These are phyloP conservation scores for Yarrowia divulgata DNA, from an alignment of 805 yeast genomes.

Conservation along the genomic window DNA sequence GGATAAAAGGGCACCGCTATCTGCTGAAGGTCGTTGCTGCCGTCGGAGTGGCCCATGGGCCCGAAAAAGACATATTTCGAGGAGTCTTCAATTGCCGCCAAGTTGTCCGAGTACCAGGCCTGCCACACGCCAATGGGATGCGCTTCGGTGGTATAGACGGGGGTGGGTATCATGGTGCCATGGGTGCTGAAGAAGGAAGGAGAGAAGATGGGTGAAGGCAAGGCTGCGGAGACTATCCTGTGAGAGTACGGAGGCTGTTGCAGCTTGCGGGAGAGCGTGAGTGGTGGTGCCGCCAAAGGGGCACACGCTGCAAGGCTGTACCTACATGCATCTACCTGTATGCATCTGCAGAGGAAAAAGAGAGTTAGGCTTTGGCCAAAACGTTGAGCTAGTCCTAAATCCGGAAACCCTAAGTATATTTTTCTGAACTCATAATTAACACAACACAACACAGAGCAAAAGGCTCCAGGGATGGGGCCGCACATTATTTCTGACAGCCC, in stretches of 20 bases:
- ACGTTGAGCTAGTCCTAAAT: slow-evolving; percentile 28
- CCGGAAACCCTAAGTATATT: slow-evolving; percentile 11
- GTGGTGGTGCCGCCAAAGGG: slow-evolving; percentile 38
- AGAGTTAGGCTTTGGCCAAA: not conserved
- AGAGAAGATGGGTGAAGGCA: slow-evolving; percentile 19
- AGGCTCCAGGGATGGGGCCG: not conserved
- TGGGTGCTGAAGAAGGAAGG: slow-evolving; percentile 34
- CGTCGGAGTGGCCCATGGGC: not conserved
- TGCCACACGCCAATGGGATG: slow-evolving; percentile 49
- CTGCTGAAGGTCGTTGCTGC: slow-evolving; percentile 29
- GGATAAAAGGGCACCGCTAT: slow-evolving; percentile 30
- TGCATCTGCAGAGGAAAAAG: slow-evolving; percentile 15
- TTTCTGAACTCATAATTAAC: too few relatives aligned
- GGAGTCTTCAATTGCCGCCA: slow-evolving; percentile 40
- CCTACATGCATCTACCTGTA: slow-evolving; percentile 21
- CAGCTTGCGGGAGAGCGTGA: slow-evolving; percentile 38
- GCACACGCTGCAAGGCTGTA: slow-evolving; percentile 36
- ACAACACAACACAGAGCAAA: not conserved
- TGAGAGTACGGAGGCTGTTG: slow-evolving; percentile 26
- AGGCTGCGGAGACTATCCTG: slow-evolving; percentile 22
- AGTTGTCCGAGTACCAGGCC: slow-evolving; percentile 46
- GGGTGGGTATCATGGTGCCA: slow-evolving; percentile 40
- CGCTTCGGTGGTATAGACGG: slow-evolving; percentile 40
- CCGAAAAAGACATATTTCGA: slow-evolving; percentile 38
- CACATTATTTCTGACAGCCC: not conserved